Conservation (phyloP, 1,139 yeast genomes). For the Kluyveromyces marxianus region DNA sequence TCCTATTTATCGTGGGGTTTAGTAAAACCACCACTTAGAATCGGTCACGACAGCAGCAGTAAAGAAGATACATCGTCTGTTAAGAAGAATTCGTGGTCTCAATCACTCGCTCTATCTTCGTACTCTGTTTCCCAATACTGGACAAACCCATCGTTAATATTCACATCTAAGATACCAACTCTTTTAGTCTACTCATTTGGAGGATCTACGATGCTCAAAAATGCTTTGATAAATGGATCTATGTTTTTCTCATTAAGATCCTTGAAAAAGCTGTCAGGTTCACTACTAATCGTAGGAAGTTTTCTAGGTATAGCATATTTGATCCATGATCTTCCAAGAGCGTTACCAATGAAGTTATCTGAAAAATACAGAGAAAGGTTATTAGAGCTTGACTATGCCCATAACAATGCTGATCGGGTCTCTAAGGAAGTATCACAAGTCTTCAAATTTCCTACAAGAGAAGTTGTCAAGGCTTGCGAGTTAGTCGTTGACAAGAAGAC, state of each 20-base stretch:
- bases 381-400: slow-evolving; percentile 64
- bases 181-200: slow-evolving; percentile 30
- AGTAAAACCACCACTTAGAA: slow-evolving; percentile 6
- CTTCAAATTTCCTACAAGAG: slow-evolving; percentile 73
- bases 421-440: slow-evolving; percentile 80
- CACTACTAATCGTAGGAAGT: slow-evolving; percentile 42
- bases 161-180: slow-evolving; percentile 30
- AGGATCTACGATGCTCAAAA: slow-evolving; percentile 30
- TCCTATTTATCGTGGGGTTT: slow-evolving; percentile 26
- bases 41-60: neutral
- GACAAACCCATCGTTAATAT: slow-evolving; percentile 28
- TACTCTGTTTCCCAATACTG: slow-evolving; percentile 25
- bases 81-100: slow-evolving; percentile 2
- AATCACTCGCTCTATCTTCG: slow-evolving; percentile 16
- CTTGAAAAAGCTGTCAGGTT: slow-evolving; percentile 28
- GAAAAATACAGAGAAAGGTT: slow-evolving; percentile 59
- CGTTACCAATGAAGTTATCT: slow-evolving; percentile 79
- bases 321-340: slow-evolving; percentile 76
- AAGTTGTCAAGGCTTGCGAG: slow-evolving; percentile 72
- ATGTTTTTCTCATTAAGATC: slow-evolving; percentile 30
- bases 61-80: neutral
- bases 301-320: slow-evolving; percentile 60
- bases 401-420: slow-evolving; percentile 67
- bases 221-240: slow-evolving; percentile 29
- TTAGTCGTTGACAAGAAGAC: slow-evolving; percentile 22